Evolutionary conservation across 345 rosid species (phyloP).

Genomic region (Garcia nutans): DNA sequence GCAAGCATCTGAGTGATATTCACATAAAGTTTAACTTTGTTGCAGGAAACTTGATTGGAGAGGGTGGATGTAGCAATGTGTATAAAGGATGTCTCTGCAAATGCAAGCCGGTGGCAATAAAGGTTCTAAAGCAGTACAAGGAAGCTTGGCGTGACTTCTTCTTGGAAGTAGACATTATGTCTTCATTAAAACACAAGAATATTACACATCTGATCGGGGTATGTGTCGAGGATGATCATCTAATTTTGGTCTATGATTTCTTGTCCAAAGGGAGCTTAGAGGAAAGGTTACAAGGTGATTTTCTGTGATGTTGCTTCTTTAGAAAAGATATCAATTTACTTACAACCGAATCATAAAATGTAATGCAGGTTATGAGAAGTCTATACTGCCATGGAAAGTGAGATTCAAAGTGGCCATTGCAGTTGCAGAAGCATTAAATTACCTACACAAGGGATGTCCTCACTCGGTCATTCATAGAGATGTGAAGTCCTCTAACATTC

Average conservation of each 20-base stretch:
- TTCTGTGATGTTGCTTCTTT: background rate
- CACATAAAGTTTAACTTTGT: background rate
- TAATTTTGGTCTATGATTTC: slow-evolving; percentile 32
- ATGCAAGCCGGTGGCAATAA: slow-evolving; percentile 26
- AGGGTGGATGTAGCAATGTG: slow-evolving; percentile 34
- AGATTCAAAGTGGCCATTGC: slow-evolving; percentile 30
- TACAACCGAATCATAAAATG: background rate
- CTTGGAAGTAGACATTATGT: slow-evolving; percentile 30
- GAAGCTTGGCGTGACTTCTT: slow-evolving; percentile 30
- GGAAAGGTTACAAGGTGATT: slow-evolving; percentile 25
- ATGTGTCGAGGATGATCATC: slow-evolving; percentile 19
- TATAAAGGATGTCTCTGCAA: slow-evolving; percentile 23
- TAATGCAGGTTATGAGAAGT: slow-evolving; percentile 18
- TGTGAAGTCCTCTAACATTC: slow-evolving; percentile 33
- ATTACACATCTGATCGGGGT: slow-evolving; percentile 25
- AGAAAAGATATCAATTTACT: background rate
- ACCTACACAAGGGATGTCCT: slow-evolving; percentile 24
- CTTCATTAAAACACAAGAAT: slow-evolving; percentile 22
- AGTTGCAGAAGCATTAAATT: slow-evolving; percentile 29
- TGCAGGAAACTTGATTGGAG: slow-evolving; percentile 27
- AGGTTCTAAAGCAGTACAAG: slow-evolving; percentile 30
- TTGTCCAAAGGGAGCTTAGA: slow-evolving; percentile 29
- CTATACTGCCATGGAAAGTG: slow-evolving; percentile 25
- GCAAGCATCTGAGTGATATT: background rate
- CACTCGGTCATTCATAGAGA: slow-evolving; percentile 31